Conservation (phyloP, 2,329 filamentous ascomycete genomes). For the Zelopaecilomyces penicillatus region DNA sequence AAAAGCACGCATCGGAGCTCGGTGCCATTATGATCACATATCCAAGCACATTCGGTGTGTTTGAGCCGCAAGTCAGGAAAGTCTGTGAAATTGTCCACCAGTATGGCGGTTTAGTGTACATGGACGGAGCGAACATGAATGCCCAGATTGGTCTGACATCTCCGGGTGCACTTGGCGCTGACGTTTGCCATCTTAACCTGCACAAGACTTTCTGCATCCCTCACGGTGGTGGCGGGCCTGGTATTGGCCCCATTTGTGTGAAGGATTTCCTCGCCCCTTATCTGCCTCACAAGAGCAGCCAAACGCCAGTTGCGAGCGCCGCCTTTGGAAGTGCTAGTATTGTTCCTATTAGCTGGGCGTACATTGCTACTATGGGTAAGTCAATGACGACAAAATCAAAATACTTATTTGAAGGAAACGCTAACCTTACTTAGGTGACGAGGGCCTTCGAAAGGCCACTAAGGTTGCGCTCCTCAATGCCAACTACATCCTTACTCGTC, state of each 20-base stretch:
- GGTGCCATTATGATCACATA: conserved; percentile 97
- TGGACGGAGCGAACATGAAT: conserved; percentile 99
- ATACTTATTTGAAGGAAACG: not conserved
- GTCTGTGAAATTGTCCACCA: conserved; percentile 80
- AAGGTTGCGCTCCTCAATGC: conserved; percentile 91
- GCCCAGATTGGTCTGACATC: conserved; percentile 94
- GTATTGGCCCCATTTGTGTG: conserved; percentile 89
- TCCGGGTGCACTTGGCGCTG: conserved; percentile 88
- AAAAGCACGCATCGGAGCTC: conserved; percentile 77
- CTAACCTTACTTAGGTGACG: conserved; percentile 18
- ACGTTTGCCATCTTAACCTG: conserved; percentile 93
- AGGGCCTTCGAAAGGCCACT: conserved; percentile 79
- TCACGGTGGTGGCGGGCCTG: conserved; percentile 87
- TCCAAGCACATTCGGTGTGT: conserved; percentile 89
- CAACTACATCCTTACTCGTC: conserved; percentile 87
- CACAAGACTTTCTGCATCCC: conserved; percentile 99
- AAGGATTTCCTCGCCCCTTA: conserved; percentile 70
- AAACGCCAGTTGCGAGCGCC: conserved; percentile 67
- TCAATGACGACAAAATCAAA: not conserved
- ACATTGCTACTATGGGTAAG: conserved; percentile 86
- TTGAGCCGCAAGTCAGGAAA: conserved; percentile 80
- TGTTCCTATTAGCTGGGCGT: conserved; percentile 88
- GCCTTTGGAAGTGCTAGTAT: conserved; percentile 86
- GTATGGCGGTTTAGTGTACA: conserved; percentile 89
- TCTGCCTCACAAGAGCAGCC: conserved; percentile 36